These are phyloP conservation scores for Grigorovia transvaalensis DNA, from an alignment of 805 yeast genomes.

Conservation along the genomic window DNA sequence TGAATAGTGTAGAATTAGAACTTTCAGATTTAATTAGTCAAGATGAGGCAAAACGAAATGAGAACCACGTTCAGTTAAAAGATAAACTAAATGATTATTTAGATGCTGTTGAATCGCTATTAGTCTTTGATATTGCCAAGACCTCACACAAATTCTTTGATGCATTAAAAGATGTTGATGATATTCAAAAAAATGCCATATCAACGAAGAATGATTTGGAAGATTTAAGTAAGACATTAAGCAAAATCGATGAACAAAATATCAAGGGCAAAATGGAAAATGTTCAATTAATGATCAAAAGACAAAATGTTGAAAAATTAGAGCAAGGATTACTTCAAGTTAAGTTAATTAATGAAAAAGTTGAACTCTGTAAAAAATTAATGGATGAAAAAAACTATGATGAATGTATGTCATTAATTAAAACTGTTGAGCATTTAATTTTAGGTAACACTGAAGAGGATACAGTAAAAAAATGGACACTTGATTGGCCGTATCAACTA, in stretches of 20 bases:
- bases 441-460: conserved; percentile 34
- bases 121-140: conserved; percentile 72
- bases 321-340: conserved; percentile 51
- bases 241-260: conserved; percentile 37
- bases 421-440: conserved; percentile 47
- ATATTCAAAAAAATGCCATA: conserved; percentile 46
- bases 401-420: conserved; percentile 46
- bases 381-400: conserved; percentile 35
- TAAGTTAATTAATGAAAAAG: conserved; percentile 34
- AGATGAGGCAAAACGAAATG: conserved; percentile 27
- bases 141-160: conserved; percentile 79
- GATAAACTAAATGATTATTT: conserved; percentile 73
- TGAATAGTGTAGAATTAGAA: conserved; percentile 43
- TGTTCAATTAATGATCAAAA: conserved; percentile 39
- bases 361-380: conserved; percentile 29
- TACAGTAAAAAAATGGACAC: conserved; percentile 23
- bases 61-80: conserved; percentile 51
- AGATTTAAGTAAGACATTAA: conserved; percentile 37
- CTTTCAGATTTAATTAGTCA: conserved; percentile 25
- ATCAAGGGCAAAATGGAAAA: conserved; percentile 42
- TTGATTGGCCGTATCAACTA: conserved; percentile 34
- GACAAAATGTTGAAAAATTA: conserved; percentile 49
- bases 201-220: conserved; percentile 40
- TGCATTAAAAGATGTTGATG: conserved; percentile 69
- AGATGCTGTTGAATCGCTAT: conserved; percentile 72